Percentiles rank a stretch among this genome's conserved stretches.
Conservation (phyloP, 345 rosid genomes). For the Eucalyptus melliodora region DNA sequence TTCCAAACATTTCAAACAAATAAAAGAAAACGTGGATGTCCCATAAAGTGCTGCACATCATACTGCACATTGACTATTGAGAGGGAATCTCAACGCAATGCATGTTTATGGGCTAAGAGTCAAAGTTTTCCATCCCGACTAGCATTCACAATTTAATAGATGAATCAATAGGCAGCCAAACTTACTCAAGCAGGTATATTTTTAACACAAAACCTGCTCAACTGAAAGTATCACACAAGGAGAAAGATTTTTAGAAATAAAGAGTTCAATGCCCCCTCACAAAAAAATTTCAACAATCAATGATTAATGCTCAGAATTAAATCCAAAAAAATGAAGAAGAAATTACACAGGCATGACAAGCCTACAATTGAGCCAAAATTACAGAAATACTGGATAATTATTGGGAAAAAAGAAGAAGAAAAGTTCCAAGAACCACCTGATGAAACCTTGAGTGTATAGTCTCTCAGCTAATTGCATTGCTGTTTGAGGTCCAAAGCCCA, state of each 20-base stretch:
- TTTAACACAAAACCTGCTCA: not conserved
- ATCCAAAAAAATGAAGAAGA: not conserved
- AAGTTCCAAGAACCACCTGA: constrained; percentile 35
- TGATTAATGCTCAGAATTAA: not conserved
- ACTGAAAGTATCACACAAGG: not conserved
- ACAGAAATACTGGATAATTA: not conserved
- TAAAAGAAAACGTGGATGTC: not conserved
- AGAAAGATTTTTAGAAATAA: not conserved
- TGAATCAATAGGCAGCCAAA: not conserved
- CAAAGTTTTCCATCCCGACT: not conserved
- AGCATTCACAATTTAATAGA: not conserved
- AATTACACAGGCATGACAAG: not conserved
- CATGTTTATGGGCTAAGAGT: not conserved
- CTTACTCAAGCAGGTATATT: not conserved
- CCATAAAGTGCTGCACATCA: not conserved
- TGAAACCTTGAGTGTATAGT: constrained; percentile 85
- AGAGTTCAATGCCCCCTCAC: not conserved
- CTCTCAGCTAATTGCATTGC: constrained; percentile 93
- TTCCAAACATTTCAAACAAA: not conserved
- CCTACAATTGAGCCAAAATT: not conserved
- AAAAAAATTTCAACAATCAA: not conserved
- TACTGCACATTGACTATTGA: not conserved
- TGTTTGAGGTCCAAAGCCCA: constrained; percentile 89
- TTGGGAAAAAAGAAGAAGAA: not conserved
- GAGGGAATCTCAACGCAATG: not conserved